Evolutionary conservation across 306 rosid species (phyloP).

Genomic region (Cicer pinnatifidum): DNA sequence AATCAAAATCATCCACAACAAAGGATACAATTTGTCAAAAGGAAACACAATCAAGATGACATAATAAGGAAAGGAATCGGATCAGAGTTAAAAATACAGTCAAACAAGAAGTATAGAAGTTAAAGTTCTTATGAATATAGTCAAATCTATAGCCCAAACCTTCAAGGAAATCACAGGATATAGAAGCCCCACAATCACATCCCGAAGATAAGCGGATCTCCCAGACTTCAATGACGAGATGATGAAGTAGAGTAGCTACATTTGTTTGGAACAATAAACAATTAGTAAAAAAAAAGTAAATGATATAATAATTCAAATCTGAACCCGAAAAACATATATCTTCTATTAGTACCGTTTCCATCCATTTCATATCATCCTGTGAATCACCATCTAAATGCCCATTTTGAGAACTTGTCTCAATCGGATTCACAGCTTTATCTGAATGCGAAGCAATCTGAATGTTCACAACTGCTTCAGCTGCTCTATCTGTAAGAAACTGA

Average conservation of each 20-base stretch:
- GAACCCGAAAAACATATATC: conserved; percentile 30
- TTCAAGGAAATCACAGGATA: conserved; percentile 95
- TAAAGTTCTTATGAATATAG: conserved; percentile 18
- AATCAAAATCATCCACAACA: conserved; percentile 32
- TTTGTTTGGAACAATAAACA: conserved; percentile 42
- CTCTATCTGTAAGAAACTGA: conserved; percentile 59
- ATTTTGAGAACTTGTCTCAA: conserved; percentile 61
- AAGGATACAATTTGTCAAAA: conserved; percentile 24
- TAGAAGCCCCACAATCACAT: conserved; percentile 83
- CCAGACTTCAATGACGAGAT: conserved; percentile 94
- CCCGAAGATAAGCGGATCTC: conserved; percentile 81
- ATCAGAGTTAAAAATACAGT: conserved; percentile 21
- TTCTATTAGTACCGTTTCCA: conserved; percentile 85
- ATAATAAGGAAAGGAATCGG: conserved; percentile 25
- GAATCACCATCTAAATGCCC: conserved; percentile 72
- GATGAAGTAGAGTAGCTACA: conserved; percentile 87
- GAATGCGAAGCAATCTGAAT: conserved; percentile 79
- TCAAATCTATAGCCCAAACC: conserved; percentile 57
- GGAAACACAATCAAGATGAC: conserved; percentile 23
- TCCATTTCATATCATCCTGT: conserved; percentile 89
- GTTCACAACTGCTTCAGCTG: conserved; percentile 69
- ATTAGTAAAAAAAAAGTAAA: conserved; percentile 45
- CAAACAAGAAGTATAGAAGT: conserved; percentile 25
- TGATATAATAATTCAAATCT: conserved; percentile 36
- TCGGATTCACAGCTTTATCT: conserved; percentile 56